Conservation (phyloP, 768 basidiomycete species). For the Lactarius indigo region DNA sequence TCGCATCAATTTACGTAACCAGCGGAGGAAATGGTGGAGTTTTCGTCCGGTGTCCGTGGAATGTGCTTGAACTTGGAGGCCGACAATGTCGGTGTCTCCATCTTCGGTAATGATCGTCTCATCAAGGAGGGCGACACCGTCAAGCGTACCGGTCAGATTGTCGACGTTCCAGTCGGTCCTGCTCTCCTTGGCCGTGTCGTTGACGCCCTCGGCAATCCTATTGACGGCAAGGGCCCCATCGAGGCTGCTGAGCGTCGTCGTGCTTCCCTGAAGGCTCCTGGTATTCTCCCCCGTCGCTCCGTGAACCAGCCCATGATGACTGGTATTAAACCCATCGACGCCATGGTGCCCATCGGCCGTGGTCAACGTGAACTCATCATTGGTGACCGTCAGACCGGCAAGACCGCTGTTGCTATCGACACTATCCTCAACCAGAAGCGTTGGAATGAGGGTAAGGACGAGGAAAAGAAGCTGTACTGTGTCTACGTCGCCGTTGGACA, state of each 20-base stretch:
- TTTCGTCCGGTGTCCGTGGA: constrained; percentile 99
- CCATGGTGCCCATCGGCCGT: constrained; percentile 99
- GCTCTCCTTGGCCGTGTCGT: constrained; percentile 98
- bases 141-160: constrained; percentile 99
- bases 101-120: constrained; percentile 96
- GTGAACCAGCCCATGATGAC: constrained; percentile 99
- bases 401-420: constrained; percentile 99
- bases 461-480: constrained; percentile 98
- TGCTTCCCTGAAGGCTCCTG: constrained; percentile 97
- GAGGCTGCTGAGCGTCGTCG: constrained; percentile 90
- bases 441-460: constrained; percentile 98
- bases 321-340: constrained; percentile 99
- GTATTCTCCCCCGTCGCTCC: constrained; percentile 98
- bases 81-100: constrained; percentile 99
- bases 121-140: constrained; percentile 99
- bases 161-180: constrained; percentile 98
- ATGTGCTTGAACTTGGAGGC: constrained; percentile 99
- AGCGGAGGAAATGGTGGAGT: constrained; percentile 99
- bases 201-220: constrained; percentile 99
- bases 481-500: constrained; percentile 99
- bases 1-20: constrained; percentile 29
- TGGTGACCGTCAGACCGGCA: constrained; percentile 99
- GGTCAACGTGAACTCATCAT: constrained; percentile 99
- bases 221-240: constrained; percentile 99
- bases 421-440: constrained; percentile 99